Evolutionary conservation across 768 basidiomycete genomes (phyloP).

Genomic region (Melanogaster broomeanus): DNA sequence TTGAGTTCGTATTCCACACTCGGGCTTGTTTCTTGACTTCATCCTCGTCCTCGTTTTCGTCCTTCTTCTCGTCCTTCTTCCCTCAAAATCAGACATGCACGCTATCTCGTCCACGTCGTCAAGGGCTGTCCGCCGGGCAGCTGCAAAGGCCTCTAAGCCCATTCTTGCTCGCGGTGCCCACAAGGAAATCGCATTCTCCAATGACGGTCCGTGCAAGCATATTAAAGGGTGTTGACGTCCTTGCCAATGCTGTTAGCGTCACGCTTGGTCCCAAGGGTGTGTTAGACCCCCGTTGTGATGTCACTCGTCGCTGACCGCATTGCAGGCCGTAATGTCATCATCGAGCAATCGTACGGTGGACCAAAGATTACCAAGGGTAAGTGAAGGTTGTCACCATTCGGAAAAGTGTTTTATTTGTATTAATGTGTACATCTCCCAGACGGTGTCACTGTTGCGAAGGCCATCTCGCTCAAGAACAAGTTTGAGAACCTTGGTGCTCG

Average conservation of each 20-base stretch:
- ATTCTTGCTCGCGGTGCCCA: constrained; percentile 71
- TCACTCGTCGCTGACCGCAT: constrained; percentile 13
- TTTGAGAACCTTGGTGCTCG: constrained; percentile 99
- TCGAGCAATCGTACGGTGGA: constrained; percentile 88
- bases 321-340: constrained; percentile 94
- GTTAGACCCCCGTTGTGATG: constrained; percentile 8
- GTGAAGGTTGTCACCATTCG: constrained; percentile 21
- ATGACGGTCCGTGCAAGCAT: constrained; percentile 93
- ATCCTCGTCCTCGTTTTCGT: background rate
- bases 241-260: constrained; percentile 95
- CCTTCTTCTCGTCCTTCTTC: constrained; percentile 11
- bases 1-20: constrained; percentile 10
- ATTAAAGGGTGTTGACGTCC: constrained; percentile 92
- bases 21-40: constrained; percentile 3
- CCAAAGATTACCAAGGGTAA: constrained; percentile 95
- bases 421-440: constrained; percentile 46
- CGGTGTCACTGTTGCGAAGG: constrained; percentile 97
- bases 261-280: constrained; percentile 95
- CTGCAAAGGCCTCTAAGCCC: constrained; percentile 56
- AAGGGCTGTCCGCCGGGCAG: constrained; percentile 66
- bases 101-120: constrained; percentile 68
- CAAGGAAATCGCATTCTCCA: constrained; percentile 97
- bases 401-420: constrained; percentile 1
- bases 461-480: constrained; percentile 93
- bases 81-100: constrained; percentile 54